These are phyloP conservation scores for Cadophora malorum DNA, from an alignment of 2,329 filamentous ascomycete species.

Conservation along the genomic window DNA sequence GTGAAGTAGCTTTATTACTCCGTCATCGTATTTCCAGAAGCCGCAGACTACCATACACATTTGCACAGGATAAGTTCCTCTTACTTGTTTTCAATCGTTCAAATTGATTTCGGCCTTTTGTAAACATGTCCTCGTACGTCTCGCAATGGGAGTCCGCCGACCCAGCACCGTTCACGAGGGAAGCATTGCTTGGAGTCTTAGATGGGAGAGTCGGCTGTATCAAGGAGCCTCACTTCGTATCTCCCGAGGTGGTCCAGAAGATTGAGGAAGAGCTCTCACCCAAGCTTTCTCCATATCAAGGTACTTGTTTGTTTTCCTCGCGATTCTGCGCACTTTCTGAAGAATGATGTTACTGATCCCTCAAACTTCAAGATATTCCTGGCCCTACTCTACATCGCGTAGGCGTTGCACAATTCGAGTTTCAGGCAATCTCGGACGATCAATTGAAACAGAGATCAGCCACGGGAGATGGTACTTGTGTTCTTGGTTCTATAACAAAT, in stretches of 20 bases:
- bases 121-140: slow-evolving; percentile 18
- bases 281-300: slow-evolving; percentile 12
- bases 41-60: too few relatives aligned
- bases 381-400: slow-evolving; percentile 9
- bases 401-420: slow-evolving; percentile 13
- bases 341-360: neutral
- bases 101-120: too few relatives aligned
- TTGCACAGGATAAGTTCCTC: neutral
- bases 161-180: slow-evolving; percentile 6
- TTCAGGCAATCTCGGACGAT: slow-evolving; percentile 12
- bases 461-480: neutral
- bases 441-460: slow-evolving; percentile 3
- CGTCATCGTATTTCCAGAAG: neutral
- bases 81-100: neutral
- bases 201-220: slow-evolving; percentile 11
- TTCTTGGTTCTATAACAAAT: neutral
- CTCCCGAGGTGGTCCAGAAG: slow-evolving; percentile 8
- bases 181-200: slow-evolving; percentile 7
- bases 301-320: neutral
- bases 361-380: slow-evolving; percentile 4
- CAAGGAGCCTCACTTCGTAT: slow-evolving; percentile 14
- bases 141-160: slow-evolving; percentile 9
- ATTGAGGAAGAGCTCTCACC: slow-evolving; percentile 18
- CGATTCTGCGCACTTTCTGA: neutral
- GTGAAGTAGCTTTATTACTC: neutral